Conservation (phyloP, 139 green algal species). For the Chlamydomonas applanata region DNA sequence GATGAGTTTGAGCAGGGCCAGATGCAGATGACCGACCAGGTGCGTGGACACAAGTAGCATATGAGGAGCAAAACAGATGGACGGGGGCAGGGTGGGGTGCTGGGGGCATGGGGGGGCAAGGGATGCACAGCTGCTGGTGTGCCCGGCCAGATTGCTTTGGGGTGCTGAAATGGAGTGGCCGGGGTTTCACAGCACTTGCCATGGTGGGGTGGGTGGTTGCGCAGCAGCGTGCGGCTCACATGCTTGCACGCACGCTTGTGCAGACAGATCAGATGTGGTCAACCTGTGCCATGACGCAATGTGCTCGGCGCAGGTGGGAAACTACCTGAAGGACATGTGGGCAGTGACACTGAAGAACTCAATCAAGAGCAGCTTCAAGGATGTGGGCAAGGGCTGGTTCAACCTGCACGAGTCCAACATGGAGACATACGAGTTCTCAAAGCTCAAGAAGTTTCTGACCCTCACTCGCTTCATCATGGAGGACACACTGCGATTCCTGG, state of each 20-base stretch:
- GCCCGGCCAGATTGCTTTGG: too few species aligned
- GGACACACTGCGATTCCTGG: constrained; percentile 72
- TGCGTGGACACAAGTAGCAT: neutral
- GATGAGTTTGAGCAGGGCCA: constrained; percentile 84
- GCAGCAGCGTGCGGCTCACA: too few species aligned
- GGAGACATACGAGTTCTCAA: constrained; percentile 71
- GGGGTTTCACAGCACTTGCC: too few species aligned
- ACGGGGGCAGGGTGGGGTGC: too few species aligned
- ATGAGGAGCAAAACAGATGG: neutral
- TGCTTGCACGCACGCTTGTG: too few species aligned
- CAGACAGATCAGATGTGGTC: too few species aligned
- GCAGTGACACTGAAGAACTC: constrained; percentile 55
- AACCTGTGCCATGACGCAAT: too few species aligned
- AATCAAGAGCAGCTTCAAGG: constrained; percentile 58
- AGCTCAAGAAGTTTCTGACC: constrained; percentile 64
- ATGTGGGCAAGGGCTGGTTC: constrained; percentile 85
- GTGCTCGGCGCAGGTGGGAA: constrained; percentile 53
- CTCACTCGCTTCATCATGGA: constrained; percentile 70
- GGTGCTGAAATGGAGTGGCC: too few species aligned
- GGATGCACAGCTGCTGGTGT: too few species aligned
- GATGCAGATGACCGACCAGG: constrained; percentile 36
- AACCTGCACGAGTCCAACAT: constrained; percentile 73
- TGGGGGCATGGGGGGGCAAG: too few species aligned
- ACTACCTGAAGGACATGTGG: constrained; percentile 76
- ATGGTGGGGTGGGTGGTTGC: too few species aligned